These are phyloP conservation scores for Xylaria sp. DNA, from an alignment of 2,329 filamentous ascomycete genomes.

Conservation along the genomic window DNA sequence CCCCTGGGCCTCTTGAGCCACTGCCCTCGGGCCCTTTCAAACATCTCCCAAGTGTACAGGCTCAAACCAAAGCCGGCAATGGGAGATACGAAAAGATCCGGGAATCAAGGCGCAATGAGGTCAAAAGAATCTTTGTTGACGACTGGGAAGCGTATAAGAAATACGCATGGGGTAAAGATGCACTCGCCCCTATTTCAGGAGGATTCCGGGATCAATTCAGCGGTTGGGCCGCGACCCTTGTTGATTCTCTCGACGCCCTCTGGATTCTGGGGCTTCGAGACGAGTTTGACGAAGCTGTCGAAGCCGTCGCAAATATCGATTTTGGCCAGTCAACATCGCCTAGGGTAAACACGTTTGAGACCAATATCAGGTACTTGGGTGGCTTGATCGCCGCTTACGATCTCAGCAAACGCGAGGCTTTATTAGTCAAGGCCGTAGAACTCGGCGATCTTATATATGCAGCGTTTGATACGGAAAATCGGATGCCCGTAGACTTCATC, in stretches of 20 bases:
- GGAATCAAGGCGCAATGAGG: conserved; percentile 48
- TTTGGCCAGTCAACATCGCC: conserved; percentile 53
- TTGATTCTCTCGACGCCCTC: conserved; percentile 62
- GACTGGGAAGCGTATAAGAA: conserved; percentile 58
- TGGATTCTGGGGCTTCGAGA: conserved; percentile 61
- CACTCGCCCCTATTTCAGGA: conserved; percentile 57
- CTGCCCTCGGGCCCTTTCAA: conserved; percentile 22
- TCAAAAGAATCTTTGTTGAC: conserved; percentile 49
- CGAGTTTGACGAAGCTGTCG: conserved; percentile 60
- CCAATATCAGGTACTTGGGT: conserved; percentile 57
- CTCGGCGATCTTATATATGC: conserved; percentile 58
- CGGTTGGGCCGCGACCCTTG: conserved; percentile 62
- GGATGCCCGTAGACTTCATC: conserved; percentile 60
- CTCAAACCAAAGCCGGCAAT: not conserved
- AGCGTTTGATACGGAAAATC: conserved; percentile 57
- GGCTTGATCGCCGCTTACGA: conserved; percentile 55
- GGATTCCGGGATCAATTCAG: conserved; percentile 57
- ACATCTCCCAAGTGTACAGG: conserved; percentile 28
- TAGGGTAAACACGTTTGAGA: conserved; percentile 57
- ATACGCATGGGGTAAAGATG: conserved; percentile 60
- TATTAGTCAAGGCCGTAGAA: conserved; percentile 57
- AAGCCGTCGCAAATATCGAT: conserved; percentile 57
- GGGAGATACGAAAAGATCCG: conserved; percentile 9
- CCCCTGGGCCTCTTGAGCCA: conserved; percentile 17
- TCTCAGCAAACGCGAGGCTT: conserved; percentile 50